phyloP scores from a whole-genome alignment of 306 rosid genomes.

The Lablab purpureus region DNA sequence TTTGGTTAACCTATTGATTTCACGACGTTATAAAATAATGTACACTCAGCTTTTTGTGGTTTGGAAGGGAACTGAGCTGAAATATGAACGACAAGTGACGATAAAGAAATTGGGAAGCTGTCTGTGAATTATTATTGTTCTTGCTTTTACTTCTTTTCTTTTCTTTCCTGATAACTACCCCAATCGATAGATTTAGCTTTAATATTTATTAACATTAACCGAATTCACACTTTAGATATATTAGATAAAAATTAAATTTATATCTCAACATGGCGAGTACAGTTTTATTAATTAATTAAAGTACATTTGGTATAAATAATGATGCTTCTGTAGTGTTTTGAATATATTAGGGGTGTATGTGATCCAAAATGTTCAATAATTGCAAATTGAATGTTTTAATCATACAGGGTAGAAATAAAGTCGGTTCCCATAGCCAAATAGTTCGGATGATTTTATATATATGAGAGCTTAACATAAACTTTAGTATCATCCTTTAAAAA shows the following conservation, averaged over 20 bases:
- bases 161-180: not conserved
- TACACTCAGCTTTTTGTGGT: constrained; percentile 35
- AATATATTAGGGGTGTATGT: not conserved
- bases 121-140: not conserved
- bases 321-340: not conserved
- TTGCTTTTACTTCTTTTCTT: not conserved
- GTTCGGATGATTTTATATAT: not conserved
- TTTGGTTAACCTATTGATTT: constrained; percentile 40
- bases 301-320: not conserved
- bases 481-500: not conserved
- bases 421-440: not conserved
- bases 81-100: constrained; percentile 24
- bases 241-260: not conserved
- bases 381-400: not conserved
- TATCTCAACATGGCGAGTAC: not conserved
- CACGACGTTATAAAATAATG: constrained; percentile 44
- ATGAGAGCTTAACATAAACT: not conserved
- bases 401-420: not conserved
- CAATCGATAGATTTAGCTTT: not conserved
- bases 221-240: not conserved
- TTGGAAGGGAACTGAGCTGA: constrained; percentile 8
- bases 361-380: not conserved
- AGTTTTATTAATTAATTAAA: not conserved
- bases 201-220: not conserved
- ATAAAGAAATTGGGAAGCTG: not conserved